phyloP scores from a whole-genome alignment of 2,329 filamentous ascomycete genomes.

The Alternaria panax region DNA sequence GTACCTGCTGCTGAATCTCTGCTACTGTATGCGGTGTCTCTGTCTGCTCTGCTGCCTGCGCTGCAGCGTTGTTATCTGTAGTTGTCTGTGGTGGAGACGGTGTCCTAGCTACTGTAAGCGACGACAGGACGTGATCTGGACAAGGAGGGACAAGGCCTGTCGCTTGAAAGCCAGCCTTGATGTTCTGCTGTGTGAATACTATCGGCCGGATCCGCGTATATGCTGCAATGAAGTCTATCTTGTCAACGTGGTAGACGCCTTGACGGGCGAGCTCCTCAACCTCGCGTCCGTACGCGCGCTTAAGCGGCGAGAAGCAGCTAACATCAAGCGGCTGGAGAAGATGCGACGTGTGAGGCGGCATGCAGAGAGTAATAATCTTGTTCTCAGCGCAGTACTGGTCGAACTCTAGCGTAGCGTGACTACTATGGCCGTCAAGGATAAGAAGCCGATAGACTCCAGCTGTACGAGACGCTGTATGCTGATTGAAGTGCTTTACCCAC shows the following conservation, averaged over 20 bases:
- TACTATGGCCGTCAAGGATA: too few relatives aligned
- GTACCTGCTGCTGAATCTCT: too few relatives aligned
- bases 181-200: neutral
- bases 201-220: neutral
- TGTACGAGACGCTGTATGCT: too few relatives aligned
- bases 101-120: slow-evolving; percentile 8
- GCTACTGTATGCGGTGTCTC: neutral
- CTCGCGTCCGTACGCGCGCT: slow-evolving; percentile 13
- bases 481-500: slow-evolving; percentile 21
- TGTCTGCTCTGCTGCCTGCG: neutral
- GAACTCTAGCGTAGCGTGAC: too few relatives aligned
- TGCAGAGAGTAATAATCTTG: too few relatives aligned
- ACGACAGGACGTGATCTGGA: slow-evolving; percentile 22
- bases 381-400: too few relatives aligned
- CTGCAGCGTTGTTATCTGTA: neutral
- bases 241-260: neutral
- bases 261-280: neutral
- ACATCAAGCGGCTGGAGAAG: slow-evolving; percentile 53
- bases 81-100: slow-evolving; percentile 19
- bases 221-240: neutral
- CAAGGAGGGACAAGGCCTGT: slow-evolving; percentile 21
- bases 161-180: slow-evolving; percentile 3
- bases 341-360: slow-evolving; percentile 35
- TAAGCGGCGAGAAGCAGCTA: slow-evolving; percentile 45
- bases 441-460: slow-evolving; percentile 1